Evolutionary conservation across 768 basidiomycete species (phyloP).

Genomic region (Xerocomus brunneocitrinus): DNA sequence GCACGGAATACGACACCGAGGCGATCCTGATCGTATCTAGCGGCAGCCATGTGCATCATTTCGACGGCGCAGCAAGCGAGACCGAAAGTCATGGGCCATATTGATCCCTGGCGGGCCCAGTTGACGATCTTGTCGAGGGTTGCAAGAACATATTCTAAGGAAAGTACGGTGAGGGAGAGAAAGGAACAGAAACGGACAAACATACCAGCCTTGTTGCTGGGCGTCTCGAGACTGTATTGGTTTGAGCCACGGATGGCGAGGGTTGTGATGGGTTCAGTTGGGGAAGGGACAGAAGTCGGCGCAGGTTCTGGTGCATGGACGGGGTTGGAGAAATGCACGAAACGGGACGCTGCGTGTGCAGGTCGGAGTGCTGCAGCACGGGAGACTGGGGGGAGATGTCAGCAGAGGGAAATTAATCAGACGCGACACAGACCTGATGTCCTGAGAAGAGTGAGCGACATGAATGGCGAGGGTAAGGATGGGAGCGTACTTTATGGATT

Average conservation of each 20-base stretch:
- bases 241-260: conserved; percentile 78
- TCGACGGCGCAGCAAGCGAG: conserved; percentile 99
- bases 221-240: conserved; percentile 81
- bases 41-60: conserved; percentile 99
- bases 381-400: neutral
- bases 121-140: conserved; percentile 95
- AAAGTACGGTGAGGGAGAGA: neutral
- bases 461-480: neutral
- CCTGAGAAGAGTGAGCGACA: conserved; percentile 45
- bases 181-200: conserved; percentile 3
- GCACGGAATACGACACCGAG: conserved; percentile 98
- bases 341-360: conserved; percentile 42
- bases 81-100: conserved; percentile 99
- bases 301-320: conserved; percentile 37
- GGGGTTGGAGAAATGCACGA: conserved; percentile 51
- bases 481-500: neutral
- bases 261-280: conserved; percentile 56
- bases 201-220: conserved; percentile 84
- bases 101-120: conserved; percentile 96
- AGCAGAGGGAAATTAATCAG: conserved; percentile 34
- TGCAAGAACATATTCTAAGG: conserved; percentile 88
- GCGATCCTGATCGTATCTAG: conserved; percentile 97
- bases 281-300: conserved; percentile 22
- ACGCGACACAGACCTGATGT: conserved; percentile 28
- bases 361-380: conserved; percentile 46